Conservation (phyloP, 768 basidiomycete genomes). For the Tricholoma terreum region DNA sequence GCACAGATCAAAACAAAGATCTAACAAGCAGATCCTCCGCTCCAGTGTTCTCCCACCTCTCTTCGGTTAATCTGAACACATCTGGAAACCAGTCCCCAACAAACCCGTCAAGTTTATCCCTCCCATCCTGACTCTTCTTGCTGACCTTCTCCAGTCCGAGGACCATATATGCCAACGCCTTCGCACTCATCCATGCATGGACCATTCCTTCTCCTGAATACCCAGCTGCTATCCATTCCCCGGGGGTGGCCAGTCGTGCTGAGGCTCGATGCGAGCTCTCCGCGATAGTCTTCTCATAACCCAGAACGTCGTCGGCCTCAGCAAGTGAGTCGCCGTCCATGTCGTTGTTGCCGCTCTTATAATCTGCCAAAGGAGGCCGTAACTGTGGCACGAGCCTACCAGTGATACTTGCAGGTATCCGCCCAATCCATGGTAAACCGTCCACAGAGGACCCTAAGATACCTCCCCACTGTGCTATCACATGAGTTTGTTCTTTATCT, state of each 20-base stretch:
- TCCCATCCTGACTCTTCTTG: constrained; percentile 6
- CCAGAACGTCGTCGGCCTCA: background rate
- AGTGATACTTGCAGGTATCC: constrained; percentile 49
- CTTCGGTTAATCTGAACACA: constrained; percentile 43
- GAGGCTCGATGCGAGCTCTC: background rate
- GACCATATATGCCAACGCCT: constrained; percentile 60
- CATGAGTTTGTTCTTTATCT: constrained; percentile 40
- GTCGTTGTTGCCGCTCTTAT: background rate
- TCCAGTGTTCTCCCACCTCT: constrained; percentile 44
- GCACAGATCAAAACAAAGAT: background rate
- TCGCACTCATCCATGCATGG: constrained; percentile 62
- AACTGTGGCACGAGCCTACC: constrained; percentile 30
- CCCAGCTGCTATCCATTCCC: constrained; percentile 73
- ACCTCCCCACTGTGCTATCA: constrained; percentile 63
- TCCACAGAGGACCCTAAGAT: constrained; percentile 62
- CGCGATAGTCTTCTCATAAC: background rate
- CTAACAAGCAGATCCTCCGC: constrained; percentile 34
- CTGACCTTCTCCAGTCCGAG: constrained; percentile 33
- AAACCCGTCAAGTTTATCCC: background rate
- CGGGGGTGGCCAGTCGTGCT: constrained; percentile 32
- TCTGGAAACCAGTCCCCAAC: constrained; percentile 48
- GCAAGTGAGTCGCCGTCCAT: background rate
- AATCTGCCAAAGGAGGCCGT: background rate
- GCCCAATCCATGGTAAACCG: constrained; percentile 66
- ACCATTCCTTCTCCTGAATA: constrained; percentile 76